These are phyloP conservation scores for Aspergillus spinulosporus DNA, from an alignment of 2,329 filamentous ascomycete genomes.

Conservation along the genomic window DNA sequence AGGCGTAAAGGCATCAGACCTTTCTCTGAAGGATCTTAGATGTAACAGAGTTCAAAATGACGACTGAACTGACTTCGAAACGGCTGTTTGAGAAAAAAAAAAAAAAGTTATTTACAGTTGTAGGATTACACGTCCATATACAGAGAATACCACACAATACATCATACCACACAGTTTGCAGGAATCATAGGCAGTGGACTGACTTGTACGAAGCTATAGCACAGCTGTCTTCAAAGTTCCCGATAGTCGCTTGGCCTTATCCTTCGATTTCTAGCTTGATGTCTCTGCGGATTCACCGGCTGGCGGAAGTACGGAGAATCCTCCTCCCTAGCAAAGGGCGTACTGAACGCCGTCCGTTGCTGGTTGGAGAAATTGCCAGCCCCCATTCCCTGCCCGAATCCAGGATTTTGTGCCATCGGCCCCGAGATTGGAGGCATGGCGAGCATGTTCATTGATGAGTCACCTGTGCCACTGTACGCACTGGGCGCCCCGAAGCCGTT, in stretches of 20 bases:
- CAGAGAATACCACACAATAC: background rate
- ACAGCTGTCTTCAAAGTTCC: conserved; percentile 59
- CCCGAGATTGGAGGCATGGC: conserved; percentile 34
- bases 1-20: background rate
- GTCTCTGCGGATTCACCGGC: conserved; percentile 90
- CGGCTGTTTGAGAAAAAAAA: background rate
- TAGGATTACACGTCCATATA: conserved; percentile 8
- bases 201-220: background rate
- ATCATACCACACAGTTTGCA: background rate
- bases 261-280: conserved; percentile 76
- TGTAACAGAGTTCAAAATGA: no score
- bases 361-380: conserved; percentile 57
- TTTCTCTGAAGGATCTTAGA: no score
- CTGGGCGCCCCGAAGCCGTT: conserved; percentile 36
- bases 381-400: conserved; percentile 34
- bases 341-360: conserved; percentile 55
- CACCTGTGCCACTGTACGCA: conserved; percentile 37
- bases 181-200: no score
- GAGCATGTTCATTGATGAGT: conserved; percentile 40
- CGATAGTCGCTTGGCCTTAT: conserved; percentile 88
- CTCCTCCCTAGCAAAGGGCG: conserved; percentile 63
- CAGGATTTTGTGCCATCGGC: conserved; percentile 32
- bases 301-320: conserved; percentile 94
- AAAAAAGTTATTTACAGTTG: conserved; percentile 7
- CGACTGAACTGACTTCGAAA: no score